These are phyloP conservation scores for Stachybotrys elegans DNA, from an alignment of 2,329 filamentous ascomycete genomes.

Conservation along the genomic window DNA sequence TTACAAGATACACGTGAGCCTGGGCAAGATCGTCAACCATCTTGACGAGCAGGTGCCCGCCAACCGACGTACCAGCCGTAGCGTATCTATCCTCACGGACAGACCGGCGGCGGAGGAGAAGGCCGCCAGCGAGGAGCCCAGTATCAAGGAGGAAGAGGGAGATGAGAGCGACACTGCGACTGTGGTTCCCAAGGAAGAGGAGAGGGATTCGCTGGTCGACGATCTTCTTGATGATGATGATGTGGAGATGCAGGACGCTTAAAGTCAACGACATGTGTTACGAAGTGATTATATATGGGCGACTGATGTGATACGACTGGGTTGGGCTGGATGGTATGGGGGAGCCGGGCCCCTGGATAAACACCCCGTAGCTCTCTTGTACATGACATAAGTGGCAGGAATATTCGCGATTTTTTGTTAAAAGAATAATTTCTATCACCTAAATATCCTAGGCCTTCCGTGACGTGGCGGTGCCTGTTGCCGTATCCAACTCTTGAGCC, in stretches of 20 bases:
- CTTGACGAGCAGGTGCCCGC: slow-evolving; percentile 41
- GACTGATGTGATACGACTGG: neutral
- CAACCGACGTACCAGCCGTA: slow-evolving; percentile 37
- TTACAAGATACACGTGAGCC: slow-evolving; percentile 62
- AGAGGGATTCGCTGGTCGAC: slow-evolving; percentile 31
- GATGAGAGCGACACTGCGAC: slow-evolving; percentile 31
- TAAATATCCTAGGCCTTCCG: no score
- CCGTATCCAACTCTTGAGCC: no score
- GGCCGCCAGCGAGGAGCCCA: slow-evolving; percentile 34
- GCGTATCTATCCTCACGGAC: slow-evolving; percentile 32
- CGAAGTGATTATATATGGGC: neutral
- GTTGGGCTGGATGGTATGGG: neutral
- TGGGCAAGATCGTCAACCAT: slow-evolving; percentile 63
- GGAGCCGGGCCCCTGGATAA: no score
- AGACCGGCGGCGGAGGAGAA: slow-evolving; percentile 29
- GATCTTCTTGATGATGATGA: slow-evolving; percentile 35
- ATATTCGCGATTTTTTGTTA: no score
- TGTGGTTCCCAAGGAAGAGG: slow-evolving; percentile 23
- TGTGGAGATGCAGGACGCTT: slow-evolving; percentile 24
- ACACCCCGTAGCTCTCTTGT: no score
- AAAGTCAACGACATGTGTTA: slow-evolving; percentile 2
- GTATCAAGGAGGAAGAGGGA: slow-evolving; percentile 47
- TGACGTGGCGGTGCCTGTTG: no score
- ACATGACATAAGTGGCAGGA: no score
- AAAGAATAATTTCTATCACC: no score